phyloP scores from a whole-genome alignment of 768 basidiomycete species.

The Panus rudis region DNA sequence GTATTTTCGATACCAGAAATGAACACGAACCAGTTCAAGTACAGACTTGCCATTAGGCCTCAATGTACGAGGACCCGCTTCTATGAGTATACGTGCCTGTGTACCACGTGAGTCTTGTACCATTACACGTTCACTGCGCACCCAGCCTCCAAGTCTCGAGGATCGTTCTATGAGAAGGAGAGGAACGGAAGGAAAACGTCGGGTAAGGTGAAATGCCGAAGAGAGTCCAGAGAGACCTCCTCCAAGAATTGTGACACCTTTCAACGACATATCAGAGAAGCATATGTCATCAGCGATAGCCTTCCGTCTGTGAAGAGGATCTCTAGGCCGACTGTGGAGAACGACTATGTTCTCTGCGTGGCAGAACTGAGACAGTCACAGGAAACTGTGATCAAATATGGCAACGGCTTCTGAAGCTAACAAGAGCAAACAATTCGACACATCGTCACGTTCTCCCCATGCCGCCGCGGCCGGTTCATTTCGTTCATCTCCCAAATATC shows the following conservation, averaged over 20 bases:
- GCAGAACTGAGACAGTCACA: too few species aligned
- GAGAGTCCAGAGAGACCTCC: conserved; percentile 80
- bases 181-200: conserved; percentile 48
- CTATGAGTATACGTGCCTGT: conserved; percentile 51
- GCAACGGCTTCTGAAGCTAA: too few species aligned
- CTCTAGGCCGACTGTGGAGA: too few species aligned
- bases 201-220: conserved; percentile 69
- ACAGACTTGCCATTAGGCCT: conserved; percentile 68
- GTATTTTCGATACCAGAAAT: background rate
- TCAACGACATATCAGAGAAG: conserved; percentile 14
- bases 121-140: conserved; percentile 49
- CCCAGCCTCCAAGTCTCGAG: conserved; percentile 78
- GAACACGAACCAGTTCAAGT: conserved; percentile 68
- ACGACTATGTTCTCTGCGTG: too few species aligned
- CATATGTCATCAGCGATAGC: conserved; percentile 11
- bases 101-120: conserved; percentile 23
- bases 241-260: conserved; percentile 61
- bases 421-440: too few species aligned
- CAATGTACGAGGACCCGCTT: conserved; percentile 84
- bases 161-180: conserved; percentile 69
- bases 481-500: too few species aligned
- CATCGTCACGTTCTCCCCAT: too few species aligned
- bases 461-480: too few species aligned
- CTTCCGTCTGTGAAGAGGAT: too few species aligned
- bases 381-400: too few species aligned